phyloP scores from a whole-genome alignment of 192 early-diverging fungal species.

The Diversispora epigaea region DNA sequence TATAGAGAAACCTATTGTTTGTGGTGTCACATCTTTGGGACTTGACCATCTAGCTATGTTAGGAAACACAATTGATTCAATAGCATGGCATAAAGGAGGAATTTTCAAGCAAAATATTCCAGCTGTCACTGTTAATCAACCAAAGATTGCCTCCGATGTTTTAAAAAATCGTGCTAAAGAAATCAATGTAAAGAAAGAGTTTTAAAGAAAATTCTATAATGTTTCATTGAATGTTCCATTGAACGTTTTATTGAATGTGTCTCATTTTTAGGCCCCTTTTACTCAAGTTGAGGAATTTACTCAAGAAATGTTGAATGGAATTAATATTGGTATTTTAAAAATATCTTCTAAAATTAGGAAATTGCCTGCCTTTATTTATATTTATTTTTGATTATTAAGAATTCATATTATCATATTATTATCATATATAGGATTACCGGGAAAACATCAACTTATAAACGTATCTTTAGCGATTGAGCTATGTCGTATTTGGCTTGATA shows the following conservation, averaged over 20 bases:
- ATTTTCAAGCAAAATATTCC: conserved; percentile 78
- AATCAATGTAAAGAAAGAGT: conserved; percentile 45
- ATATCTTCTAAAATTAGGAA: too few species aligned
- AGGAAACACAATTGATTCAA: conserved; percentile 71
- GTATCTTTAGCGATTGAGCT: conserved; percentile 76
- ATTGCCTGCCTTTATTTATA: background rate
- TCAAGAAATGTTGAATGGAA: conserved; percentile 30
- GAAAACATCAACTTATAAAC: conserved; percentile 83
- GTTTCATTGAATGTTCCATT: background rate
- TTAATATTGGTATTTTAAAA: conserved; percentile 41
- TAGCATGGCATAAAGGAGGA: conserved; percentile 85
- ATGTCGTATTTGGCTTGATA: conserved; percentile 67
- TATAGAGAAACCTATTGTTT: conserved; percentile 68
- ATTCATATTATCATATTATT: background rate
- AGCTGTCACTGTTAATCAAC: conserved; percentile 71
- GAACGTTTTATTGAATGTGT: too few species aligned
- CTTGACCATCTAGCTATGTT: conserved; percentile 72
- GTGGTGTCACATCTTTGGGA: conserved; percentile 78
- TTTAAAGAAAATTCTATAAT: too few species aligned
- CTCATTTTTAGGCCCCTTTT: conserved; percentile 40
- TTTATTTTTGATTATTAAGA: background rate
- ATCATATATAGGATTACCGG: conserved; percentile 64
- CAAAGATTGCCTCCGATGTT: conserved; percentile 62
- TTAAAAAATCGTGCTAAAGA: conserved; percentile 71
- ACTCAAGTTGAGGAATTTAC: conserved; percentile 36